These are phyloP conservation scores for Pseudozyma sp. DNA, from an alignment of 1,284 basidiomycete genomes.

Conservation along the genomic window DNA sequence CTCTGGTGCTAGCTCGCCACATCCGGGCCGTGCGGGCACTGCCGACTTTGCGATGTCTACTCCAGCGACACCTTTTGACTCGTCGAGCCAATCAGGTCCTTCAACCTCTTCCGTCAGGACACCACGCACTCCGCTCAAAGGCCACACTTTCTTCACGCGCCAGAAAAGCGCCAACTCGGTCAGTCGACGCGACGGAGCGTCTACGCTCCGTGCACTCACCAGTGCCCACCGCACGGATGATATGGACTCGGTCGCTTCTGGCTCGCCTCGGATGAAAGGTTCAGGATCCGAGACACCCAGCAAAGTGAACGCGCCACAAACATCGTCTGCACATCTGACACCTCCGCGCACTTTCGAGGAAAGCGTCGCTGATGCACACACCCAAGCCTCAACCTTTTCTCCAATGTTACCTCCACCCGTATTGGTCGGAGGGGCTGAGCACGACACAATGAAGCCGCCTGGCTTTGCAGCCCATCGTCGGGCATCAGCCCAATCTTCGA, in stretches of 20 bases:
- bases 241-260: constrained; percentile 6
- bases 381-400: constrained; percentile 9
- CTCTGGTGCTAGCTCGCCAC: constrained; percentile 29
- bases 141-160: constrained; percentile 39
- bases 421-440: constrained; percentile 12
- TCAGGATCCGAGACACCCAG: background rate
- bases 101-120: constrained; percentile 29
- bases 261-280: constrained; percentile 13
- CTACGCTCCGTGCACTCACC: constrained; percentile 28
- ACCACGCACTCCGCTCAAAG: constrained; percentile 43
- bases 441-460: constrained; percentile 32
- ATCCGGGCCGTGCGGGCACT: constrained; percentile 9
- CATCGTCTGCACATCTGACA: constrained; percentile 3
- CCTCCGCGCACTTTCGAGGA: constrained; percentile 16
- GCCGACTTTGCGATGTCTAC: constrained; percentile 16
- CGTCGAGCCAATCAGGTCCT: constrained; percentile 25
- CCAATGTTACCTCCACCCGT: constrained; percentile 35
- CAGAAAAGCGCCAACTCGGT: constrained; percentile 41
- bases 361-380: constrained; percentile 6
- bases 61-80: constrained; percentile 33
- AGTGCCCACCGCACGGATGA: constrained; percentile 22
- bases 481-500: constrained; percentile 28
- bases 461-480: constrained; percentile 19
- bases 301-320: constrained; percentile 1
- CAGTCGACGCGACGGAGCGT: constrained; percentile 31